Conservation (phyloP, 2,329 filamentous ascomycete species). For the Teratosphaeria viscida region DNA sequence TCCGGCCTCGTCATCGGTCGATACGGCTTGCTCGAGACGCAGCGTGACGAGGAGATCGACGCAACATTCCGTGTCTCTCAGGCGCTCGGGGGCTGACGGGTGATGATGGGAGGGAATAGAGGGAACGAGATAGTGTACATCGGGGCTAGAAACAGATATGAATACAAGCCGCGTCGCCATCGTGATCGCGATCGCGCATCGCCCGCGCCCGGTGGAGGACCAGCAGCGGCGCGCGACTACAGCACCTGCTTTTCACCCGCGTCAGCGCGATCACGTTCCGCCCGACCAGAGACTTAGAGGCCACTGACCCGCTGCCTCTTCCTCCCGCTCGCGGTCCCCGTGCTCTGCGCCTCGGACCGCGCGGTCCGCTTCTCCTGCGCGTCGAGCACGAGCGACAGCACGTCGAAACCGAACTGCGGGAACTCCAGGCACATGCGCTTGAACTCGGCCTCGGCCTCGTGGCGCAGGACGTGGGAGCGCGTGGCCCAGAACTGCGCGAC, state of each 20-base stretch:
- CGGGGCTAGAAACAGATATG: not conserved
- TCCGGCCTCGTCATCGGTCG: too few relatives aligned
- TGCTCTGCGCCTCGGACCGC: slow-evolving; percentile 28
- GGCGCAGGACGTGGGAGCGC: slow-evolving; percentile 65
- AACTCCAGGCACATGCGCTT: slow-evolving; percentile 74
- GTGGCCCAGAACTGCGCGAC: slow-evolving; percentile 88
- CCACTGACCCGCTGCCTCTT: slow-evolving; percentile 28
- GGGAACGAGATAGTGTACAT: not conserved
- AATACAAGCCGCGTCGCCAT: not conserved
- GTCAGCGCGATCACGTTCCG: not conserved
- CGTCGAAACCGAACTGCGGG: slow-evolving; percentile 87
- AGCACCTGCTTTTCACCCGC: not conserved
- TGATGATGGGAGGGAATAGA: too few relatives aligned
- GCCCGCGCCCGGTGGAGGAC: not conserved
- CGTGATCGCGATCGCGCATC: not conserved
- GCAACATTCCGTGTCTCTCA: too few relatives aligned
- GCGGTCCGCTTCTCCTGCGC: slow-evolving; percentile 37
- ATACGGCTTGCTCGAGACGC: too few relatives aligned
- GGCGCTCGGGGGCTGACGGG: too few relatives aligned
- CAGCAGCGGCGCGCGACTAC: not conserved
- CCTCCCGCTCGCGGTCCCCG: slow-evolving; percentile 24
- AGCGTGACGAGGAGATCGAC: too few relatives aligned
- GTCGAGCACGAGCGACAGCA: slow-evolving; percentile 57
- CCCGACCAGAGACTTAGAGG: not conserved
- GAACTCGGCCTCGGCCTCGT: slow-evolving; percentile 82